Evolutionary conservation across 352 stramenopile genomes (phyloP).

Genomic region (Pythium rhizo-oryzae): DNA sequence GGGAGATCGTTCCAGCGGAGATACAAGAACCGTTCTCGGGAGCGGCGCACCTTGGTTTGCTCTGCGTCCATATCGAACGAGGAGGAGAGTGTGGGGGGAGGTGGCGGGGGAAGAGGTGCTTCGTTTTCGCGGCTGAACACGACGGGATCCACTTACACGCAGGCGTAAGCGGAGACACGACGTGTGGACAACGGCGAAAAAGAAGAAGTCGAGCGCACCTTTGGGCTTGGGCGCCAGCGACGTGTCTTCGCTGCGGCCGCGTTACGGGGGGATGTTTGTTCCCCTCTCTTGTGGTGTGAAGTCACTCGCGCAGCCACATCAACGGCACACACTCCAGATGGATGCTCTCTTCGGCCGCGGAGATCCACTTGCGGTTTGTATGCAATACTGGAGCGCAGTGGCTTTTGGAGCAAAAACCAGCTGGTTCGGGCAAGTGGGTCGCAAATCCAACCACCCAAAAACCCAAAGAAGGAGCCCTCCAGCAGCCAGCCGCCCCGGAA

Average conservation of each 20-base stretch:
- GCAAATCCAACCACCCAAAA: conserved; percentile 29
- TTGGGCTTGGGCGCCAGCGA: neutral
- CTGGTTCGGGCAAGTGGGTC: conserved; percentile 17
- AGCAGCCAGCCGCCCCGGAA: conserved; percentile 9
- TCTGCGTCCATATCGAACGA: conserved; percentile 34
- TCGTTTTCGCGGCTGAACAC: conserved; percentile 20
- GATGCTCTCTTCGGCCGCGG: conserved; percentile 30
- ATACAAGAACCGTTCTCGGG: neutral
- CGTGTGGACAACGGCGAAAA: conserved; percentile 37
- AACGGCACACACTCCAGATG: conserved; percentile 35
- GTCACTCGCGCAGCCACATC: conserved; percentile 30
- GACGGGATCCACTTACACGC: conserved; percentile 12
- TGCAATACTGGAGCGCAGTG: conserved; percentile 20
- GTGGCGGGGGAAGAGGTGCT: neutral
- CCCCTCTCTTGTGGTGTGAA: conserved; percentile 7
- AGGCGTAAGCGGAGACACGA: neutral
- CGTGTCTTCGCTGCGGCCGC: conserved; percentile 9
- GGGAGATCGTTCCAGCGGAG: conserved; percentile 1
- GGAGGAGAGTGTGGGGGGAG: conserved; percentile 2
- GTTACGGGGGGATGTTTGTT: conserved; percentile 1
- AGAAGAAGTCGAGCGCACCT: conserved; percentile 26
- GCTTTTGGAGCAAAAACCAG: conserved; percentile 16
- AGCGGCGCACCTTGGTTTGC: conserved; percentile 32
- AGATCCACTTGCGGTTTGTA: conserved; percentile 28
- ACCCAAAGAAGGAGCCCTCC: conserved; percentile 5